Base-by-base conservation (phyloP, 225 moss, liverwort and hornwort genomes). In the Climacium dendroides region DNA sequence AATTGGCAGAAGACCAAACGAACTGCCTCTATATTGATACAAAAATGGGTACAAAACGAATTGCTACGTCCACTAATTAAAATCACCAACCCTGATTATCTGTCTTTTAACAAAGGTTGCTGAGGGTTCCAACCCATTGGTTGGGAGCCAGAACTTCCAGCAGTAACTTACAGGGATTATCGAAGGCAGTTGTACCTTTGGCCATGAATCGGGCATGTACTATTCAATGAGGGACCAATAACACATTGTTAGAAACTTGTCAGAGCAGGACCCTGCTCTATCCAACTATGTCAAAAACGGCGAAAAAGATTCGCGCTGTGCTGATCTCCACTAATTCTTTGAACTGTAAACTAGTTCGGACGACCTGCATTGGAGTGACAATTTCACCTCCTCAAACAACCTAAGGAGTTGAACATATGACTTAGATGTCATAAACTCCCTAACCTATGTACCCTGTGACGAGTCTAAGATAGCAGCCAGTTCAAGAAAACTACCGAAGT, bases 231-330 rank as follows among this genome's bases (percentile, higher is more conserved):
- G 72, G 53, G 89, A 89, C 47, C 90, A 88, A 88, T 61, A 79
- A 75, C 83, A 86, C 65, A 69, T 37, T 86, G 86, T 83, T 80
- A 83, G 89, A 79, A 88, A 53, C 83, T 80, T 62, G 83, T 74
- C 86, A 88, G 89, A 83, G 85, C 79, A 88, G 67, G 79, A 79
- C 77, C 88, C 73, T 87, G 80, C 87, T 90, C 85, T 86, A 83
- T 88, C 75, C 69, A 87, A 58, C 85, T 80, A 83, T 39, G 64
- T 82, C 85, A 82, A 85, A 88, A 85, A 89, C 80, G 80, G 90
- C 62, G 73, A 66, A 74, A 78, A 74, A 32, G 57, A 87, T 61
- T 53, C 57, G 41, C 74, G 62, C 45, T 82, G 85, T 32, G 83
- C 69, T 72, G 72, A 59, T 83, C 84, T 88, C 83, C 89, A 87